Conservation (phyloP, 2,329 filamentous ascomycete species). For the Aspergillus fischeri region DNA sequence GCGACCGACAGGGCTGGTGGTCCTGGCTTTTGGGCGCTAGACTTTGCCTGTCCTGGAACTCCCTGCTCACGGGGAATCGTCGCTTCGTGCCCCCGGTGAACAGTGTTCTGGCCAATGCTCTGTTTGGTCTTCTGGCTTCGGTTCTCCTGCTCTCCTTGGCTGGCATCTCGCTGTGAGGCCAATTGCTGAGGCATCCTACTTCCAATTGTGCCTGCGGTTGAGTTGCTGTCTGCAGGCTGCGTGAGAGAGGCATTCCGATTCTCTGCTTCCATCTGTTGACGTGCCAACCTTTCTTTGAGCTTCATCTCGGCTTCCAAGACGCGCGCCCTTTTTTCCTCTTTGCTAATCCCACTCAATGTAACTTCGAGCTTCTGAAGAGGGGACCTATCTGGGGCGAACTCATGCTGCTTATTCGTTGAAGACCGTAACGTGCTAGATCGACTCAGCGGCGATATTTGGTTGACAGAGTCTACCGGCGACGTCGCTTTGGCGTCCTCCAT, state of each 20-base stretch:
- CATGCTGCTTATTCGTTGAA: conserved; percentile 30
- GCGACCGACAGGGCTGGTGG: conserved; percentile 17
- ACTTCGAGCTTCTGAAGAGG: conserved; percentile 91
- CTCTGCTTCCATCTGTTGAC: conserved; percentile 15
- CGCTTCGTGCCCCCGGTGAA: neutral
- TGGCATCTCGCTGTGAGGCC: neutral
- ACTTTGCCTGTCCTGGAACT: neutral
- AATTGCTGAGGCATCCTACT: neutral
- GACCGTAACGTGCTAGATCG: conserved; percentile 32
- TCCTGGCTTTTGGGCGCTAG: conserved; percentile 4
- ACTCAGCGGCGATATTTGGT: conserved; percentile 19
- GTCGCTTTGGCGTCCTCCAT: conserved; percentile 6
- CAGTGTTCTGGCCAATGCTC: neutral
- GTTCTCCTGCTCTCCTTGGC: neutral
- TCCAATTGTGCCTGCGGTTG: neutral
- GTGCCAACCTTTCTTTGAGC: conserved; percentile 54
- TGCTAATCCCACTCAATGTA: conserved; percentile 86
- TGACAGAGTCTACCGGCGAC: conserved; percentile 15
- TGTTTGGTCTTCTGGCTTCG: neutral
- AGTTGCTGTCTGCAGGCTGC: neutral
- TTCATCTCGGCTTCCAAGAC: conserved; percentile 76
- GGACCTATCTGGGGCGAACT: conserved; percentile 75
- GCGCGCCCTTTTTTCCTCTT: conserved; percentile 87
- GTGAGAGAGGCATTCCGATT: neutral
- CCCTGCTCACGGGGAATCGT: neutral